Evolutionary conservation across 176 grass and related monocot species (phyloP).

Genomic region (Cymbopogon citratus): DNA sequence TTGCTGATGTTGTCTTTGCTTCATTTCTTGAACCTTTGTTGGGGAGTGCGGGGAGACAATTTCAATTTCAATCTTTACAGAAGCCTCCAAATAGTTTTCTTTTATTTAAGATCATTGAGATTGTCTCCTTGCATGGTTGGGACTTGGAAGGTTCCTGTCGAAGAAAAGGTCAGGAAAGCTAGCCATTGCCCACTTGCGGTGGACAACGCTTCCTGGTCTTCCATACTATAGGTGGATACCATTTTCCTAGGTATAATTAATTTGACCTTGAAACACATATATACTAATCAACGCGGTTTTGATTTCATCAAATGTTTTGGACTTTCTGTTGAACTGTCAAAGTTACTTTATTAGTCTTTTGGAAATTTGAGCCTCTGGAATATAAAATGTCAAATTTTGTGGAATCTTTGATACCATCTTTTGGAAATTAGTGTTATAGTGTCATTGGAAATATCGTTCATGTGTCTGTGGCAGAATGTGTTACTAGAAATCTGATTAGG

Average conservation of each 20-base stretch:
- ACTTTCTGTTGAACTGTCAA: constrained; percentile 11
- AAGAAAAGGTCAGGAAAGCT: constrained; percentile 9
- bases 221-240: background rate
- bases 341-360: constrained; percentile 19
- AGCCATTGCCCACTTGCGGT: constrained; percentile 1
- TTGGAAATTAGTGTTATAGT: background rate
- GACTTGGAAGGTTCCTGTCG: background rate
- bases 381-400: background rate
- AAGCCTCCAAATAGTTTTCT: background rate
- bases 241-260: constrained; percentile 3
- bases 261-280: constrained; percentile 26
- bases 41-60: background rate
- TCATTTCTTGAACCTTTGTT: no score
- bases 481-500: background rate
- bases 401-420: background rate
- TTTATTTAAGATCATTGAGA: background rate
- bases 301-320: constrained; percentile 14
- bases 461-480: background rate
- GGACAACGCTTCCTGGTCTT: constrained; percentile 20
- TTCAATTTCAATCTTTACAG: background rate
- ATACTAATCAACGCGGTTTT: constrained; percentile 1
- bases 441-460: background rate
- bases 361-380: background rate
- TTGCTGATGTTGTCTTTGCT: no score
- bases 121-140: background rate